A percentile compares a stretch with the other conserved stretches of the same genome.
phyloP scores from a whole-genome alignment of 2,329 filamentous ascomycete genomes.

The Calonectria hongkongensis region DNA sequence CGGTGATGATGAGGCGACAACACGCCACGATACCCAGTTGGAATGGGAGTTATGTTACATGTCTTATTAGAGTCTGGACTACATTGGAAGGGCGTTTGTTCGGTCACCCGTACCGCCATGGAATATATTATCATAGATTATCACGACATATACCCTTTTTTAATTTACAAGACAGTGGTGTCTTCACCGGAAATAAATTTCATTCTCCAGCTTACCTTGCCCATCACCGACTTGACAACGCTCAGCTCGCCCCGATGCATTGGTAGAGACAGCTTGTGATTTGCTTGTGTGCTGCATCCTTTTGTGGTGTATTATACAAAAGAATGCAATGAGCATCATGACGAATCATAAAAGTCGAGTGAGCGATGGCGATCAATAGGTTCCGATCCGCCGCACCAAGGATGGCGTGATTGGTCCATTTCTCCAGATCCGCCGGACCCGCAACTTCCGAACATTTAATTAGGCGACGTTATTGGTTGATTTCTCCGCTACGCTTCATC shows the following conservation, averaged over 20 bases:
- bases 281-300: background rate
- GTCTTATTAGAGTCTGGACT: background rate
- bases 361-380: too few species aligned
- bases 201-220: too few species aligned
- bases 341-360: background rate
- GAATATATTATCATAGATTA: background rate
- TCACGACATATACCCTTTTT: background rate
- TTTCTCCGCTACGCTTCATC: slow-evolving; percentile 8
- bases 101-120: too few species aligned
- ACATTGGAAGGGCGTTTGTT: background rate
- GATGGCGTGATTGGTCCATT: background rate
- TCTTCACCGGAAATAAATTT: too few species aligned
- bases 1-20: background rate
- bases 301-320: background rate
- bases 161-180: too few species aligned
- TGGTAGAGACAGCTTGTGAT: background rate
- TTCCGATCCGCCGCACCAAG: too few species aligned
- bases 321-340: background rate
- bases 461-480: background rate
- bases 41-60: background rate
- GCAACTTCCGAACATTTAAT: background rate
- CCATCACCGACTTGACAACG: too few species aligned
- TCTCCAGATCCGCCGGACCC: background rate
- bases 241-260: too few species aligned
- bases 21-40: background rate